A percentile compares a stretch with the other conserved stretches of the same genome.
Conservation (phyloP, 2,329 filamentous ascomycete genomes). For the Xylaria sp. region DNA sequence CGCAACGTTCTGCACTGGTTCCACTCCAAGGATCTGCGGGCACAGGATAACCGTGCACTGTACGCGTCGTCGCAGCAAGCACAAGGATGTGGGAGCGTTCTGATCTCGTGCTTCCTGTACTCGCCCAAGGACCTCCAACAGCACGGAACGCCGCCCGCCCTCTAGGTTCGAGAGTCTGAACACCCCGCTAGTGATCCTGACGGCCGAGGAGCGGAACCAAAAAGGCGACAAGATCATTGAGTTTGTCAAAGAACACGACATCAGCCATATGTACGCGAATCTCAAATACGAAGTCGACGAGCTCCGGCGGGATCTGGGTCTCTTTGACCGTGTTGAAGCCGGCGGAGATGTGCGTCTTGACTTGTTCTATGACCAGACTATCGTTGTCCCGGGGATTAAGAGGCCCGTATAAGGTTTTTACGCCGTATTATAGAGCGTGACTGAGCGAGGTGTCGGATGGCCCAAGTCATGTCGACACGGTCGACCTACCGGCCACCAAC, state of each 20-base stretch:
- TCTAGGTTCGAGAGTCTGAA: neutral
- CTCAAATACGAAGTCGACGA: neutral
- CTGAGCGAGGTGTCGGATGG: neutral
- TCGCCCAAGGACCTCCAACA: neutral
- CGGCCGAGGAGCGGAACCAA: neutral
- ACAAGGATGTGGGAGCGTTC: neutral
- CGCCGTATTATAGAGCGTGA: neutral
- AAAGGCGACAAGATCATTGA: constrained; percentile 3
- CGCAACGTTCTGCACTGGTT: constrained; percentile 1
- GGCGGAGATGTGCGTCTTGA: neutral
- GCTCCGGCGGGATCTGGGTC: neutral
- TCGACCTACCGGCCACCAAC: neutral
- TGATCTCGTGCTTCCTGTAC: constrained; percentile 1
- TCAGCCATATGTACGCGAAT: constrained; percentile 1
- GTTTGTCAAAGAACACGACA: neutral
- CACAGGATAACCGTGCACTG: neutral
- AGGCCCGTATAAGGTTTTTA: neutral
- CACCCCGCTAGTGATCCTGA: neutral
- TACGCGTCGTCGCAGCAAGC: neutral
- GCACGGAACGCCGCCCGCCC: neutral
- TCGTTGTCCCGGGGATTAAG: neutral
- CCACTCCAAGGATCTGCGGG: constrained; percentile 2
- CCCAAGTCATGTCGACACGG: neutral
- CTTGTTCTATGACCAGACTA: neutral
- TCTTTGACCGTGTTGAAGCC: neutral